Evolutionary conservation across 2,329 filamentous ascomycete species (phyloP), one percentile per base, ranked within the genome.

Genomic region (Apiospora aurea): DNA sequence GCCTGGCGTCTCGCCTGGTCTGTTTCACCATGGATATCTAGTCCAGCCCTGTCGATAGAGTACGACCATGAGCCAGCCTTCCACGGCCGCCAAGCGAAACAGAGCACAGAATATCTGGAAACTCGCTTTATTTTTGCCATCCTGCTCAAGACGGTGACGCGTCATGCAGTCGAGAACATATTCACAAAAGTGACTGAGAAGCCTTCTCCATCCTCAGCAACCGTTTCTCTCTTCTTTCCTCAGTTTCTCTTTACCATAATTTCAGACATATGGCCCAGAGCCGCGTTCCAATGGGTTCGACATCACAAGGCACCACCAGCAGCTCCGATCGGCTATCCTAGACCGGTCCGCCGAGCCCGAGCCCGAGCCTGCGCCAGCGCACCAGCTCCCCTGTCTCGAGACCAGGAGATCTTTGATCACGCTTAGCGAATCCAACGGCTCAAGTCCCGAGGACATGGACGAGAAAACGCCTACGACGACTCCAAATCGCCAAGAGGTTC

Each of bases 331-430:
- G 29, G 53, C 16, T 61, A 16, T 29, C 29, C 53, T 11, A 18
- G 8, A 38, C 29, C 29, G 34, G 21, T 34, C 57, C 34, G n/a
- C 10, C 4, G 21, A 64, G 34, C 11, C 34, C 34, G 34, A 41
- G 34, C 11, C 34, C 2, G 46, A 8, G 46, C 46, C 46, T 8
- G 18, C 46, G 18, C 21, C 46, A 8, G 21, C 46, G 46, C 46
- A 18, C 21, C 21, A n/a, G 46, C 10, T 49, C 10, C 46, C 46
- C 10, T 18, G n/a, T 18, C 4, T 34, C 34, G 34, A 41, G 34
- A 64, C 57, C 18, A 64, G 57, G 18, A 64, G 57, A n/a, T 64
- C 57, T 64, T 64, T 34, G 34, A 64, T 10, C 4, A 64, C 57
- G 21, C 57, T 64, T 11, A 34, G 57, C 4, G 57, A 41, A 13